Percentiles rank a stretch among this genome's conserved stretches.
Evolutionary conservation across 1,139 yeast genomes (phyloP).

Genomic region (Blastobotrys raffinosifermentans): DNA sequence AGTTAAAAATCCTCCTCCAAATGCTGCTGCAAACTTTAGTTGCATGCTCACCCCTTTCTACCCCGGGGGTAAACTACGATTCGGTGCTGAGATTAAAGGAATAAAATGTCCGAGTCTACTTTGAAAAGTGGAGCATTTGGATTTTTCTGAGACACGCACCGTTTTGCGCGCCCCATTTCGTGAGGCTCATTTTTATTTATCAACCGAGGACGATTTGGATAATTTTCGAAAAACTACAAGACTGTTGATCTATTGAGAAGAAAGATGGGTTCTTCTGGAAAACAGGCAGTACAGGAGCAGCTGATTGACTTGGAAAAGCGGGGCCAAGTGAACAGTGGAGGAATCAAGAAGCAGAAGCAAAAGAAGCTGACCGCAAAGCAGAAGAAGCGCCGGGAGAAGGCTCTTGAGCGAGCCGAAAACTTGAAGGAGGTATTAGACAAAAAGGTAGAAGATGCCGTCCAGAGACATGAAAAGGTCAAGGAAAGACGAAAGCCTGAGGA

Average conservation of each 20-base stretch:
- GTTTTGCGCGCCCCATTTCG: too few relatives aligned
- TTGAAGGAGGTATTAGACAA: constrained; percentile 25
- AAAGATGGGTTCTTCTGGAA: constrained; percentile 3
- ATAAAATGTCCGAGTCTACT: too few relatives aligned
- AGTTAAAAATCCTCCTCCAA: too few relatives aligned
- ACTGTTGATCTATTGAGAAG: constrained; percentile 2
- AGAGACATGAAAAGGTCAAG: constrained; percentile 22
- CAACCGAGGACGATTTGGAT: too few relatives aligned
- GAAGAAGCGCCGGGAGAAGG: constrained; percentile 24
- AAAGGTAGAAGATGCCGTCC: constrained; percentile 25
- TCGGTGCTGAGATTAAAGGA: too few relatives aligned
- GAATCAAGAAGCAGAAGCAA: constrained; percentile 6
- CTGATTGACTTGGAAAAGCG: constrained; percentile 3
- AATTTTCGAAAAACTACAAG: too few relatives aligned
- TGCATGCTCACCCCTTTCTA: too few relatives aligned
- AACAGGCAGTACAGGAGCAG: constrained; percentile 1
- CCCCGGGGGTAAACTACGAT: too few relatives aligned
- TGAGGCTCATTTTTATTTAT: too few relatives aligned
- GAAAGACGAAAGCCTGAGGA: constrained; percentile 22
- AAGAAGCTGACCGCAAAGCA: constrained; percentile 20
- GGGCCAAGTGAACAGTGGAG: background rate
- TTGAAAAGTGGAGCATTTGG: too few relatives aligned
- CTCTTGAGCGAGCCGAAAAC: constrained; percentile 25
- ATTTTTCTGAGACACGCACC: too few relatives aligned
- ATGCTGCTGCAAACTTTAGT: too few relatives aligned